phyloP scores from a whole-genome alignment of 805 yeast genomes.

The Saccharomyces jurei region DNA sequence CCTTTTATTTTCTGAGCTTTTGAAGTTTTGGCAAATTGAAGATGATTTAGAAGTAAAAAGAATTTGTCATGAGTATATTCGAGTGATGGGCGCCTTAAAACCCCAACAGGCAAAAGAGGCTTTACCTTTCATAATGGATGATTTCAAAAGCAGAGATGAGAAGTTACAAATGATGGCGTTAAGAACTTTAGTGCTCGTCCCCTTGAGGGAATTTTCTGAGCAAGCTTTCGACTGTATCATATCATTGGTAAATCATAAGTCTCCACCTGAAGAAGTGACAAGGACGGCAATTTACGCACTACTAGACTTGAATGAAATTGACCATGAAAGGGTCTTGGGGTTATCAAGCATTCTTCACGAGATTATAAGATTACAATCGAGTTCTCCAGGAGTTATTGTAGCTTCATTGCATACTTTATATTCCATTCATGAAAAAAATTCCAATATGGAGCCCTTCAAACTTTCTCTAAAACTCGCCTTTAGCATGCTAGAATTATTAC shows the following conservation, averaged over 20 bases:
- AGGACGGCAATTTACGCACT: conserved; percentile 64
- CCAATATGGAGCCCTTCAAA: conserved; percentile 23
- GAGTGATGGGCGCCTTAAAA: conserved; percentile 50
- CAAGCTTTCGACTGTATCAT: conserved; percentile 37
- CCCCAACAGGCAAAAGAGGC: conserved; percentile 51
- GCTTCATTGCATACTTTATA: conserved; percentile 62
- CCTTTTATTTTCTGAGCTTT: conserved; percentile 54
- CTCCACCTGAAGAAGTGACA: conserved; percentile 43
- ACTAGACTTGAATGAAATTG: conserved; percentile 55
- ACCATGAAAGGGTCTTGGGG: conserved; percentile 40
- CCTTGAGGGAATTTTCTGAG: conserved; percentile 42
- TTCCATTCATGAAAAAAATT: conserved; percentile 49
- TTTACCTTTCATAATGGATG: conserved; percentile 46
- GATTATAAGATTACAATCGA: conserved; percentile 36
- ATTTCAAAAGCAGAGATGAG: conserved; percentile 42
- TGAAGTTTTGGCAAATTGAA: conserved; percentile 42
- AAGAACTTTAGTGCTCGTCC: conserved; percentile 54
- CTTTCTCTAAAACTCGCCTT: conserved; percentile 36
- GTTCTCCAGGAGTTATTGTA: conserved; percentile 53
- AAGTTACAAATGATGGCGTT: conserved; percentile 52
- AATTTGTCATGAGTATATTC: conserved; percentile 60
- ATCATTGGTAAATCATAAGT: conserved; percentile 37
- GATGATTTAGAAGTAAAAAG: conserved; percentile 64
- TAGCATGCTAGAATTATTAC: conserved; percentile 31
- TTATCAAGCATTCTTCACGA: conserved; percentile 33